Evolutionary conservation across 2,329 filamentous ascomycete species (phyloP), one percentile per base, ranked within the genome.

Genomic region (Shiraia sp.): DNA sequence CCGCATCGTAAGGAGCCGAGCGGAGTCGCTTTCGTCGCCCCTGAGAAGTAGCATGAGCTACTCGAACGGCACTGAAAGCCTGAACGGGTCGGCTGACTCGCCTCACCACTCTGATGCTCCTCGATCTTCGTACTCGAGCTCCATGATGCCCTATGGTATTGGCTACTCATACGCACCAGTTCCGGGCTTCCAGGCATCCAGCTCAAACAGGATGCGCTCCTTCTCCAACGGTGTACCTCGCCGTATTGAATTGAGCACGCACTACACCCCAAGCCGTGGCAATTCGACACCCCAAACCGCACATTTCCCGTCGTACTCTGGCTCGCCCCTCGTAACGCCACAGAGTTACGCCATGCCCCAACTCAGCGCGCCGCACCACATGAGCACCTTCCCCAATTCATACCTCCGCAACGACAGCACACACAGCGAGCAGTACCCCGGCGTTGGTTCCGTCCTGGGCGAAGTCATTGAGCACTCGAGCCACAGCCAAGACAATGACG

Each of bases 21-120:
- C 69, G 23, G 74, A 76, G 45, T 66, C 71, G 4, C 57, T 73
- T 3, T 68, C 68, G 23, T 75, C 73, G 10, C 72, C 73, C 2
- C 57, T 77, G 10, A 63, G 74, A 39, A 69, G 72, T 6, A 76
- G 72, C 60, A 72, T 75, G 61, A 75, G 72, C 24, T 76, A 76
- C 48, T n/a, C n/a, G n/a, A n/a, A n/a, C n/a, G 68, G 57, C 10
- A 49, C 49, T 36, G 63, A 67, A 17, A 47, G 45, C 30, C 52
- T 63, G n/a, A 58, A 55, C 26, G 51, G 54, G 27, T 57, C 57
- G 1, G 36, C 53, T 30, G 63, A 62, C 38, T 50, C 60, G 2
- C 43, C 40, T 25, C 51, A 36, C 40, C 61, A 63, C 30, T 39
- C 54, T 6, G 61, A 65, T 17, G 47, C 45, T 35, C 51, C 55